Evolutionary conservation across 305 asterid species (phyloP).

Genomic region (Coffea humblotiana): DNA sequence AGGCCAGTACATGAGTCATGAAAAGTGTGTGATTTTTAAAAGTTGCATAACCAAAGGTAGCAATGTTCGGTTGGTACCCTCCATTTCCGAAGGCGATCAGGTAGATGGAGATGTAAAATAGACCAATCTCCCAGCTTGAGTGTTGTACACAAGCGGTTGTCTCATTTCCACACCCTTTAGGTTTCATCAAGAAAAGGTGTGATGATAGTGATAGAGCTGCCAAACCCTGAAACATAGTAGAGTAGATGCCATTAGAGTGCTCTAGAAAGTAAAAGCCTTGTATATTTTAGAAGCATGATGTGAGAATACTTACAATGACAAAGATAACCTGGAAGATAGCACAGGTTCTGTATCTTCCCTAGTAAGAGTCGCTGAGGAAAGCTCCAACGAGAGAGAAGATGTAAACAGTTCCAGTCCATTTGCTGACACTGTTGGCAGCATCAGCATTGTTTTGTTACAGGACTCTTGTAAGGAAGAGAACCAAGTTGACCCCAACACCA

Average conservation of each 20-base stretch:
- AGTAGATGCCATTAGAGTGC: slow-evolving; percentile 31
- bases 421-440: slow-evolving; percentile 96
- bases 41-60: slow-evolving; percentile 58
- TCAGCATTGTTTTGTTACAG: slow-evolving; percentile 82
- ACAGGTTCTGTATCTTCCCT: slow-evolving; percentile 96
- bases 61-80: slow-evolving; percentile 59
- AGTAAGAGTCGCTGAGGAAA: slow-evolving; percentile 89
- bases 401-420: slow-evolving; percentile 98
- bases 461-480: slow-evolving; percentile 83
- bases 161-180: slow-evolving; percentile 48
- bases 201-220: slow-evolving; percentile 39
- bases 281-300: background rate
- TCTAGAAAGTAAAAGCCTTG: background rate
- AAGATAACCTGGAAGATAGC: slow-evolving; percentile 87
- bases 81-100: slow-evolving; percentile 56
- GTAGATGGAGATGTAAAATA: slow-evolving; percentile 50
- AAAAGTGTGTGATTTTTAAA: no score
- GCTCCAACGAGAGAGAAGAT: slow-evolving; percentile 98
- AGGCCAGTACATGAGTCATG: no score
- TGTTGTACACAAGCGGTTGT: slow-evolving; percentile 36
- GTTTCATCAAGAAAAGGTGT: slow-evolving; percentile 41
- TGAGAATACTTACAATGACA: slow-evolving; percentile 56
- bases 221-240: slow-evolving; percentile 39
- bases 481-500: slow-evolving; percentile 97
- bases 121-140: slow-evolving; percentile 39